Conservation (phyloP, 1,139 yeast species). For the Tardiomyces blankii region DNA sequence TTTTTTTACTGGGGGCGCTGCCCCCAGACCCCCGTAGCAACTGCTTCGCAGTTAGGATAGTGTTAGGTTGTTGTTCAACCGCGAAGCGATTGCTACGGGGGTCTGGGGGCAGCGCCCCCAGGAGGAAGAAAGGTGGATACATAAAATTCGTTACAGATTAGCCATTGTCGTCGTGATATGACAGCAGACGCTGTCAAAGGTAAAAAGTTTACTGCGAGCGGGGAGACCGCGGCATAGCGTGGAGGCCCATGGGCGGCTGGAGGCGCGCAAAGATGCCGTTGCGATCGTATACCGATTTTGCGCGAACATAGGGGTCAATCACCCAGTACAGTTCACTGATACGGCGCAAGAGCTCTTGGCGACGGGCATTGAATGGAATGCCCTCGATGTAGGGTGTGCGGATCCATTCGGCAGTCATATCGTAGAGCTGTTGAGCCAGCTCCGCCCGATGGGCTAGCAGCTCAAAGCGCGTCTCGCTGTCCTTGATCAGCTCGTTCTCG, state of each 20-base stretch:
- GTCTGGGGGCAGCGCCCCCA: too few species aligned
- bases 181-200: too few species aligned
- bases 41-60: too few species aligned
- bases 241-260: background rate
- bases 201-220: background rate
- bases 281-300: conserved; percentile 50
- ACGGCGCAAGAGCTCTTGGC: conserved; percentile 38
- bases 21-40: too few species aligned
- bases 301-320: conserved; percentile 64
- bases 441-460: conserved; percentile 35
- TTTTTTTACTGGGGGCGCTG: too few species aligned
- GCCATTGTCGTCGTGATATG: too few species aligned
- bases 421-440: conserved; percentile 25
- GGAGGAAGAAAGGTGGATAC: too few species aligned
- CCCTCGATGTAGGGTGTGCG: conserved; percentile 35
- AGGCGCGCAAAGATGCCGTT: background rate
- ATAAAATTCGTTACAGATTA: too few species aligned
- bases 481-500: conserved; percentile 35
- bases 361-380: conserved; percentile 27
- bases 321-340: conserved; percentile 45
- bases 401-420: conserved; percentile 59
- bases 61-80: too few species aligned
- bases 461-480: conserved; percentile 32
- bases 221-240: background rate
- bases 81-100: too few species aligned